A percentile compares a stretch with the other conserved stretches of the same genome.
phyloP scores from a whole-genome alignment of 2,329 filamentous ascomycete species.

The Trichoderma simmonsii region DNA sequence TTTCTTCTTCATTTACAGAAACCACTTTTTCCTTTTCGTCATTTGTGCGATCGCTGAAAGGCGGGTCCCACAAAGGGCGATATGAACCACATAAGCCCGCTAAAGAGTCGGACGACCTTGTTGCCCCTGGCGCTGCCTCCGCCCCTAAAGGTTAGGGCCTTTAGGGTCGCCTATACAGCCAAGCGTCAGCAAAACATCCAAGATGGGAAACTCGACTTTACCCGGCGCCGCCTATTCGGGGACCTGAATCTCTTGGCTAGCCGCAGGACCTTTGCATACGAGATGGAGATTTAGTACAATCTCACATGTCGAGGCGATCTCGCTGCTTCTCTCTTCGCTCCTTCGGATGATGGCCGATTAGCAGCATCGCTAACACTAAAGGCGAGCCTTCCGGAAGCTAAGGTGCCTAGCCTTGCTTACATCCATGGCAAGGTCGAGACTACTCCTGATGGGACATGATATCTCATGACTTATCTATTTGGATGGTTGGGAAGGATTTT shows the following conservation, averaged over 20 bases:
- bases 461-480: not conserved
- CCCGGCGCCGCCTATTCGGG: not conserved
- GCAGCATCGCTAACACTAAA: not conserved
- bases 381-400: not conserved
- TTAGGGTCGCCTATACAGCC: not conserved
- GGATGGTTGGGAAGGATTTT: not conserved
- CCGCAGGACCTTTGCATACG: not conserved
- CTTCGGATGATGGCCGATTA: not conserved
- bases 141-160: not conserved
- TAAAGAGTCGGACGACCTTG: not conserved
- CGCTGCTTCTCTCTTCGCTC: not conserved
- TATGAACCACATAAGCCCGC: not conserved
- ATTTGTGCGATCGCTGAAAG: not conserved
- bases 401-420: not conserved
- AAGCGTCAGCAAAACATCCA: not conserved
- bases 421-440: too few relatives aligned
- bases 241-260: not conserved
- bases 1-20: not conserved
- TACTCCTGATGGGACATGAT: not conserved
- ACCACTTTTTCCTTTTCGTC: not conserved
- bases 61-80: not conserved
- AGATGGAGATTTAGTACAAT: not conserved
- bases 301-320: not conserved
- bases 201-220: not conserved
- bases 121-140: conserved; percentile 1